These are phyloP conservation scores for Suillus occidentalis DNA, from an alignment of 768 basidiomycete species.

Conservation along the genomic window DNA sequence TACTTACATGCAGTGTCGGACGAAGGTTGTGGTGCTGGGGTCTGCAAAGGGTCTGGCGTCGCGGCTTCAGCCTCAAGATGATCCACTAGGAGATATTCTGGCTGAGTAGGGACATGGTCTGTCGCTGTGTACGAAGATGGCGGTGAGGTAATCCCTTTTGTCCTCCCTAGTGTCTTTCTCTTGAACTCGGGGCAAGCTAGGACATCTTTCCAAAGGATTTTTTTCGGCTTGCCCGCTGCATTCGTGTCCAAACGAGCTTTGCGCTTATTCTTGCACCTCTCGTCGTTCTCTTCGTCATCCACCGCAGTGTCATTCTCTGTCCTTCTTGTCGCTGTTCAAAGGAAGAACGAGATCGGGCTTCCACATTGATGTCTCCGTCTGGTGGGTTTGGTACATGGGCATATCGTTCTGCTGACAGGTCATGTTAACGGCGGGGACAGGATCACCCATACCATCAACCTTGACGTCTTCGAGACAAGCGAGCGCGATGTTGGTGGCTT, in stretches of 20 bases:
- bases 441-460: background rate
- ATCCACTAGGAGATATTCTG: background rate
- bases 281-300: too few relatives aligned
- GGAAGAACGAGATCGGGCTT: slow-evolving; percentile 5
- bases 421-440: background rate
- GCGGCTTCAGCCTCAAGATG: background rate
- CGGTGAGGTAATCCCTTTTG: background rate
- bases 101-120: background rate
- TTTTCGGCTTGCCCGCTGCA: background rate
- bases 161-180: background rate
- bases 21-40: background rate
- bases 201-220: background rate
- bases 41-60: background rate
- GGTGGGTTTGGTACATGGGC: background rate
- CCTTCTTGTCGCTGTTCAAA: background rate
- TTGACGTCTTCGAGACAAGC: background rate
- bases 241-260: background rate
- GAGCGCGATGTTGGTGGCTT: background rate
- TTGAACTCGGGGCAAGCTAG: background rate
- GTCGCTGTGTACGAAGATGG: background rate
- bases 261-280: too few relatives aligned
- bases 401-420: background rate
- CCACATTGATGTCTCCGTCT: background rate
- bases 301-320: too few relatives aligned
- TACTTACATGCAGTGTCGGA: background rate